Evolutionary conservation across 2,329 filamentous ascomycete species (phyloP).

Genomic region (Beauveria medogensis): DNA sequence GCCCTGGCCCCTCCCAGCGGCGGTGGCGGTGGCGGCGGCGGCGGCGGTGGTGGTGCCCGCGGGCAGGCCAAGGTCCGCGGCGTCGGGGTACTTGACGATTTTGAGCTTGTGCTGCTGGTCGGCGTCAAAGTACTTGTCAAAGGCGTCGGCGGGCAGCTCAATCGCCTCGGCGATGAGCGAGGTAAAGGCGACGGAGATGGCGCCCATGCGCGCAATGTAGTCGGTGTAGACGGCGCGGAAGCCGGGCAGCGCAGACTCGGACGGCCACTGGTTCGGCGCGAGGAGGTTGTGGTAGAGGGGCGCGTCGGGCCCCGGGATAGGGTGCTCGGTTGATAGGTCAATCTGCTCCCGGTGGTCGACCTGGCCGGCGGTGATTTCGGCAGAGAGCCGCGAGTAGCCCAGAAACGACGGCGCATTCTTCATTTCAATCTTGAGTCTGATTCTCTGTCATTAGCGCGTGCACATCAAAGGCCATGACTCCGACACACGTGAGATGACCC

Average conservation of each 20-base stretch:
- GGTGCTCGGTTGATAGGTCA: slow-evolving; percentile 74
- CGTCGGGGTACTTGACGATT: slow-evolving; percentile 78
- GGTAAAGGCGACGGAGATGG: slow-evolving; percentile 66
- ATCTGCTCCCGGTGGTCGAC: slow-evolving; percentile 81
- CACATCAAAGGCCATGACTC: neutral
- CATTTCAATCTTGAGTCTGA: slow-evolving; percentile 60
- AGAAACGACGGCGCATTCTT: slow-evolving; percentile 66
- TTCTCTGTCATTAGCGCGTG: neutral
- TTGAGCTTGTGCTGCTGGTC: slow-evolving; percentile 79
- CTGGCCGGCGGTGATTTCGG: slow-evolving; percentile 64
- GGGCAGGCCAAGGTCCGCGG: slow-evolving; percentile 44
- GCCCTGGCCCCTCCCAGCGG: slow-evolving; percentile 37
- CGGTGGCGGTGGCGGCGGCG: slow-evolving; percentile 15
- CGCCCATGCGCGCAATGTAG: slow-evolving; percentile 70
- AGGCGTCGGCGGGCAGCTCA: slow-evolving; percentile 58
- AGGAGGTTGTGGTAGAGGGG: slow-evolving; percentile 69
- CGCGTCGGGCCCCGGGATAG: slow-evolving; percentile 50
- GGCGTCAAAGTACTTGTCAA: slow-evolving; percentile 70
- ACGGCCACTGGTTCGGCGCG: slow-evolving; percentile 76
- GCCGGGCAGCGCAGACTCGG: slow-evolving; percentile 48
- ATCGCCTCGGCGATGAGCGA: slow-evolving; percentile 80
- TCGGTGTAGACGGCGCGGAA: slow-evolving; percentile 64
- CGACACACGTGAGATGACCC: too few species aligned
- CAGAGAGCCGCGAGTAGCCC: slow-evolving; percentile 57
- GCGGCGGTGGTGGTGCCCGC: slow-evolving; percentile 28